A percentile compares a stretch with the other conserved stretches of the same genome.
Evolutionary conservation across 768 basidiomycete species (phyloP).

Genomic region (Myochromella boudieri): DNA sequence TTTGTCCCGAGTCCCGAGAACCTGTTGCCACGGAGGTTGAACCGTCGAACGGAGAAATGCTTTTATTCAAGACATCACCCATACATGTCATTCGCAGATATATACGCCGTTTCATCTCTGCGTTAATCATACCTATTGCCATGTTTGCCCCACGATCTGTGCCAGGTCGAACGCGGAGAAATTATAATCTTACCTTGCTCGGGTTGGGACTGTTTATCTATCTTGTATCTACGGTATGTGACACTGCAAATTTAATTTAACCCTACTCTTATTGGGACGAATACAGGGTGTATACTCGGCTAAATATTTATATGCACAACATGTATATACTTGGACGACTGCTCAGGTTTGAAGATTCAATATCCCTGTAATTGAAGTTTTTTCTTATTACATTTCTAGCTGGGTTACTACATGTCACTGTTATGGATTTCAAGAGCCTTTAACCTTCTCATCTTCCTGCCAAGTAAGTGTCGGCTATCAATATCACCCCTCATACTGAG

Average conservation of each 20-base stretch:
- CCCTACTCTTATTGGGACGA: constrained; percentile 5
- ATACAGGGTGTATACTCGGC: constrained; percentile 65
- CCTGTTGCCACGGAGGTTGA: constrained; percentile 19
- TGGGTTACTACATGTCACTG: constrained; percentile 76
- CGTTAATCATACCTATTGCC: constrained; percentile 62
- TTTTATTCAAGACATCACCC: constrained; percentile 29
- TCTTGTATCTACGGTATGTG: constrained; percentile 62
- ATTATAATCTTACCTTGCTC: constrained; percentile 75
- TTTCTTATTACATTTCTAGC: constrained; percentile 29
- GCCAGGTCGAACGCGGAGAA: constrained; percentile 42
- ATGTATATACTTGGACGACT: constrained; percentile 68
- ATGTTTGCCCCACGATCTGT: constrained; percentile 65
- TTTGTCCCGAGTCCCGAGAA: constrained; percentile 56
- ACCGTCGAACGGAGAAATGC: constrained; percentile 20
- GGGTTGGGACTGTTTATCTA: constrained; percentile 65
- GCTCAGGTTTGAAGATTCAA: constrained; percentile 45
- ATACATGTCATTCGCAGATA: constrained; percentile 25
- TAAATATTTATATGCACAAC: constrained; percentile 79
- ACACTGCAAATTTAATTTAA: neutral
- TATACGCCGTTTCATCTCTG: constrained; percentile 31
- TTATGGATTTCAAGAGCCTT: constrained; percentile 64
- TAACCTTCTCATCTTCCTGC: constrained; percentile 66
- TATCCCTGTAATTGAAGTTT: neutral
- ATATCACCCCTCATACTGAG: neutral
- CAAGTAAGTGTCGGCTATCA: constrained; percentile 44